These are phyloP conservation scores for Epithele typhae DNA, from an alignment of 768 basidiomycete species.

Conservation along the genomic window DNA sequence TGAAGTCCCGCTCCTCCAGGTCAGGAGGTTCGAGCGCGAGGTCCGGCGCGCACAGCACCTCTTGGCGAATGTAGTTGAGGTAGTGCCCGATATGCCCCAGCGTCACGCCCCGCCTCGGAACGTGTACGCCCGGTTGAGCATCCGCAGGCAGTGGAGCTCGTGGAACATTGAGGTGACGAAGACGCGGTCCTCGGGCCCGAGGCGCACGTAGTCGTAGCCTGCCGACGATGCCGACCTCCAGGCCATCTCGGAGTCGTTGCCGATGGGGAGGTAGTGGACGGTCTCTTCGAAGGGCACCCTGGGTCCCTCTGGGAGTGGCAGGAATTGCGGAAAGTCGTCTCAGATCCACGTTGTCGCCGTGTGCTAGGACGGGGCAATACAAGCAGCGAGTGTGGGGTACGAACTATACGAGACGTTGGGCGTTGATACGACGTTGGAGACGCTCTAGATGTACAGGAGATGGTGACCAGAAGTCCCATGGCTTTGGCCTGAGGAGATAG, in stretches of 20 bases:
- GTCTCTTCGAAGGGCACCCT: conserved; percentile 27
- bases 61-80: conserved; percentile 31
- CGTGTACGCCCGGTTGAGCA: conserved; percentile 14
- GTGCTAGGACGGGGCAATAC: conserved; percentile 14
- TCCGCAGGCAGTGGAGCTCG: conserved; percentile 33
- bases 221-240: conserved; percentile 26
- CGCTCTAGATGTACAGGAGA: not conserved
- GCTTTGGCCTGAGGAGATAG: not conserved
- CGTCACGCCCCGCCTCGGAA: conserved; percentile 26
- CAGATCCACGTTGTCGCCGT: too few species aligned
- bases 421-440: not conserved
- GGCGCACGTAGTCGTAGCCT: conserved; percentile 29
- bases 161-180: conserved; percentile 36
- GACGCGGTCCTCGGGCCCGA: conserved; percentile 27
- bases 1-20: conserved; percentile 14
- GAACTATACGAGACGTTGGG: too few species aligned
- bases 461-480: not conserved
- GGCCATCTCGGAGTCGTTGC: conserved; percentile 20
- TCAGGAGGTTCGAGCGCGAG: conserved; percentile 27
- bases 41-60: conserved; percentile 28
- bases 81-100: conserved; percentile 25
- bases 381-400: too few species aligned
- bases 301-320: conserved; percentile 18
- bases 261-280: conserved; percentile 24
- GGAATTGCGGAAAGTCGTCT: conserved; percentile 25